These are phyloP conservation scores for Vitis labrusca DNA, from an alignment of 164 flowering plant species.

Conservation along the genomic window DNA sequence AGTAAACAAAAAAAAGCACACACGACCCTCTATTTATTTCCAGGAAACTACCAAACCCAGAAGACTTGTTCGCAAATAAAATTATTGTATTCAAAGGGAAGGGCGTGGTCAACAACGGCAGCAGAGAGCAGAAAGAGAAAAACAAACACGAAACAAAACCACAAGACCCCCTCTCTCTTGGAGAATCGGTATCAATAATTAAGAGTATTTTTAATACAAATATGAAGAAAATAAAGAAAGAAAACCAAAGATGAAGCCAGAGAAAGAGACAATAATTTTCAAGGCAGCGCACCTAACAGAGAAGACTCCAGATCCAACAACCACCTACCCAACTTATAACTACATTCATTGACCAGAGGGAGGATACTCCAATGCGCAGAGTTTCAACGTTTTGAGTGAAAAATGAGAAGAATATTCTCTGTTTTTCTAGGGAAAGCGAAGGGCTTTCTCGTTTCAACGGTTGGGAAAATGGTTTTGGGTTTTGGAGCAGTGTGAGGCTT, in stretches of 20 bases:
- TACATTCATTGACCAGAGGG: neutral
- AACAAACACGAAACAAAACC: neutral
- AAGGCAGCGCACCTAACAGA: neutral
- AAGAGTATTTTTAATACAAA: neutral
- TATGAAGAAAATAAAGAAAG: neutral
- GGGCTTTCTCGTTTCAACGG: too few relatives aligned
- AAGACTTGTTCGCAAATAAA: neutral
- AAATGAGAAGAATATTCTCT: neutral
- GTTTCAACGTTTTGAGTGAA: neutral
- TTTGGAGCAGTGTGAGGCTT: too few relatives aligned
- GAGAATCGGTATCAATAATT: neutral
- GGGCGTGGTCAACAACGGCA: slow-evolving; percentile 4
- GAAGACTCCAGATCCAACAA: neutral
- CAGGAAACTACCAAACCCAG: neutral
- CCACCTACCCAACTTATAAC: neutral
- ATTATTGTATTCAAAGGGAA: neutral
- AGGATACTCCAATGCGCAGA: neutral
- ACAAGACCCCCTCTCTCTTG: neutral
- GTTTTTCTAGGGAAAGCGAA: too few relatives aligned
- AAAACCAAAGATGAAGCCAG: neutral
- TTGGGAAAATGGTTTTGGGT: too few relatives aligned
- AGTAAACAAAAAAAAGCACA: neutral
- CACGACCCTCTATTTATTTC: neutral
- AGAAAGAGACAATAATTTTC: neutral
- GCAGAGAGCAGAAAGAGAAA: neutral